Conservation (phyloP, 306 rosid species). For the Oemleria cerasiformis region DNA sequence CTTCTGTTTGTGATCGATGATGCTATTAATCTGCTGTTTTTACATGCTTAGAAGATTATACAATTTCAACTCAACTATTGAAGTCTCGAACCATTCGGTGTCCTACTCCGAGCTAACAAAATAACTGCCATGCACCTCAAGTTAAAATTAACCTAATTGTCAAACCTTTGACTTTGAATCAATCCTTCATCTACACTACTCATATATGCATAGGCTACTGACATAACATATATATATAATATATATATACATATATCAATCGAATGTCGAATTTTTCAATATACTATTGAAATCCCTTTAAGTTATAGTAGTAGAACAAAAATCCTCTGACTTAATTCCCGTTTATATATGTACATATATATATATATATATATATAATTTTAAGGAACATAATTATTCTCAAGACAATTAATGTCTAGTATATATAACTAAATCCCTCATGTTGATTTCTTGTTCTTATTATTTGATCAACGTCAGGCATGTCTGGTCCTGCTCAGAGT, state of each 20-base stretch:
- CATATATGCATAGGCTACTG: too few relatives aligned
- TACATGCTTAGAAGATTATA: background rate
- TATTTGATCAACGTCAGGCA: background rate
- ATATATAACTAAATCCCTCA: background rate
- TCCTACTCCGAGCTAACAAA: background rate
- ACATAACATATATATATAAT: too few relatives aligned
- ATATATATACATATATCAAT: too few relatives aligned
- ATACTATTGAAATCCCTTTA: background rate
- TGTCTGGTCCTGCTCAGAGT: constrained; percentile 20
- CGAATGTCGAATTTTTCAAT: too few relatives aligned
- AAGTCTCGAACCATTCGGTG: background rate
- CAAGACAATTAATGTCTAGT: background rate
- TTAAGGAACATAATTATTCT: too few relatives aligned
- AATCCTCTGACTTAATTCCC: too few relatives aligned
- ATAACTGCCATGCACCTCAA: background rate
- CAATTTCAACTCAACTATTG: constrained; percentile 1
- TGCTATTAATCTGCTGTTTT: background rate
- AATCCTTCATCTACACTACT: too few relatives aligned
- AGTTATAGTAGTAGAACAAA: too few relatives aligned
- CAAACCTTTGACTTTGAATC: background rate
- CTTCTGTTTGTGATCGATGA: background rate
- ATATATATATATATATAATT: too few relatives aligned
- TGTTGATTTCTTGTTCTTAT: background rate
- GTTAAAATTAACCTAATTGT: background rate
- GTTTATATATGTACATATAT: too few relatives aligned